A percentile compares a stretch with the other conserved stretches of the same genome.
phyloP scores from a whole-genome alignment of 306 rosid species.

The Fragaria vesca region DNA sequence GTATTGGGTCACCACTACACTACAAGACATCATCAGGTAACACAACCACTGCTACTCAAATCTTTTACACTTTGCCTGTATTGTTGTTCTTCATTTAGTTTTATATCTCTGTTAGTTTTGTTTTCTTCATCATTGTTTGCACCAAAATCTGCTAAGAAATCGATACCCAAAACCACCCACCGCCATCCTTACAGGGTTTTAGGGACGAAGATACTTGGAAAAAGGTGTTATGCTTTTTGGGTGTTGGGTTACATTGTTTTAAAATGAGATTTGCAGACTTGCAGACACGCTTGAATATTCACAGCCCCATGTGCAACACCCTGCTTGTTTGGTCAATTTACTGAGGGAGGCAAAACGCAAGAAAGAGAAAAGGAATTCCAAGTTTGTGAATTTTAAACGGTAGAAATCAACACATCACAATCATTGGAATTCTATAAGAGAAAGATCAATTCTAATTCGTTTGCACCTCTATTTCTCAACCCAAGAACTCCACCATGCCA shows the following conservation, averaged over 20 bases:
- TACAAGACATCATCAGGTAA: background rate
- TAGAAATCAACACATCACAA: slow-evolving; percentile 30
- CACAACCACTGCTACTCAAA: background rate
- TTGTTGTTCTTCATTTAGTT: background rate
- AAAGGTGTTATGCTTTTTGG: slow-evolving; percentile 4
- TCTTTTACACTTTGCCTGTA: background rate
- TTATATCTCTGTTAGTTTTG: background rate
- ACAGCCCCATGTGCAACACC: slow-evolving; percentile 45
- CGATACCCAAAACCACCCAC: too few relatives aligned
- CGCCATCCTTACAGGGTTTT: background rate
- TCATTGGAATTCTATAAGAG: slow-evolving; percentile 30
- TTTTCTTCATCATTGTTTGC: background rate
- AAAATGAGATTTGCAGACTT: slow-evolving; percentile 4
- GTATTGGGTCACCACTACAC: background rate
- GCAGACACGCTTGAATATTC: slow-evolving; percentile 11
- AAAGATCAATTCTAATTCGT: slow-evolving; percentile 19
- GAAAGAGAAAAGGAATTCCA: slow-evolving; percentile 21
- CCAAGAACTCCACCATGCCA: background rate
- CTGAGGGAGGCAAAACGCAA: slow-evolving; percentile 17
- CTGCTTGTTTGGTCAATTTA: slow-evolving; percentile 21
- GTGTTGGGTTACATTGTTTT: background rate
- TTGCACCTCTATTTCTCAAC: background rate
- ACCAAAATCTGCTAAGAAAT: too few relatives aligned
- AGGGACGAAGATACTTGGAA: background rate
- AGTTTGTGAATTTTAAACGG: slow-evolving; percentile 1